Base-by-base conservation (phyloP, 2,329 filamentous ascomycete genomes). In the Colletotrichum sp. region DNA sequence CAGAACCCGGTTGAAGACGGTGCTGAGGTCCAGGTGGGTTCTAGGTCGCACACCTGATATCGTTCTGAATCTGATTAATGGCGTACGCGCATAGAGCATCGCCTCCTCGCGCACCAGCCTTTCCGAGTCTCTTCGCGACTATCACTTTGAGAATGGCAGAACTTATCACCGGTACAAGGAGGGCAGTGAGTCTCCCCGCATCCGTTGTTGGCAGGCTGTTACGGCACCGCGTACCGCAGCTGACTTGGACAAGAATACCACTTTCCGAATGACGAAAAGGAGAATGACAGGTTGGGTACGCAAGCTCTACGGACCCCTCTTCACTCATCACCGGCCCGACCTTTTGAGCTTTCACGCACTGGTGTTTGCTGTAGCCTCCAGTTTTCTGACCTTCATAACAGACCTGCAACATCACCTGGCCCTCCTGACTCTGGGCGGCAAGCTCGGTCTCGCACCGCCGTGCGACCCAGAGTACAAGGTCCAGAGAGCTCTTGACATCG, bases 351-450 rank as follows among this genome's bases (percentile, higher is more conserved):
- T n/a, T n/a, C n/a, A n/a, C n/a, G n/a, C n/a, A n/a, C n/a, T n/a
- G n/a, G n/a, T n/a, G n/a, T n/a, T n/a, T n/a, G n/a, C n/a, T n/a
- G 16, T 27, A 27, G 44, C 19, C 4, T 16, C n/a, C 9, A 34
- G 36, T 11, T 63, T 29, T 15, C 62, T 25, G 9, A 62, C 19
- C 12, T 7, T n/a, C 1, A 25, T 8, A 6, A 1, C 16, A 81
- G 83, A 86, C 67, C 76, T 86, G 2, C 84, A 86, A 77, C 85
- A 86, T 70, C 81, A 85, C 49, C 72, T 85, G 0, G 83, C 82
- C 25, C 67, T 77, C 0, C 73, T 86, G 8, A 85, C 83, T 0
- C 79, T 84, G 15, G 79, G 81, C 2, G 81, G 81, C 9, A 82
- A 82, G 34, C 78, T 86, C 0, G 82, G 77, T 29, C 65, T 81